Evolutionary conservation across 192 early-diverging fungal species (phyloP).

Genomic region (Backusella macrospora): DNA sequence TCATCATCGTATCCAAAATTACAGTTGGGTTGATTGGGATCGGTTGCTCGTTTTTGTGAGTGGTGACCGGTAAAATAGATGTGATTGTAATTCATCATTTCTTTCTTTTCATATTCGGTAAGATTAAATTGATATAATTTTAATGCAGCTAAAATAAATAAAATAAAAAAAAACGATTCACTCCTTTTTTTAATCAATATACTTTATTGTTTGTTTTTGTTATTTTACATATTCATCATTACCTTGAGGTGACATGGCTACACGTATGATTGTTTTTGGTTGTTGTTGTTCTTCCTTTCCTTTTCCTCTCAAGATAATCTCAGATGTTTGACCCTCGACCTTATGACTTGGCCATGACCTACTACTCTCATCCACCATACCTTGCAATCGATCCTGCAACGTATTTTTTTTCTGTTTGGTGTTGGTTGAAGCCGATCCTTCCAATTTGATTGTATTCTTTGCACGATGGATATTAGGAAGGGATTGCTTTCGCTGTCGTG

Average conservation of each 20-base stretch:
- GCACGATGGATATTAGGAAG: neutral
- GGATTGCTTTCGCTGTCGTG: slow-evolving; percentile 1
- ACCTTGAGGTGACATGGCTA: slow-evolving; percentile 23
- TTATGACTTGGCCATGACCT: slow-evolving; percentile 4
- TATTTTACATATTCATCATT: neutral
- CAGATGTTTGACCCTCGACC: slow-evolving; percentile 9
- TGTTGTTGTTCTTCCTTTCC: neutral
- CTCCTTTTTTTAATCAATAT: slow-evolving; percentile 1
- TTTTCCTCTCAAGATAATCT: neutral
- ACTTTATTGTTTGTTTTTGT: neutral
- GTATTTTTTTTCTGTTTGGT: slow-evolving; percentile 14
- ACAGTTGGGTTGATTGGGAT: neutral
- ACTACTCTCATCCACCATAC: slow-evolving; percentile 8
- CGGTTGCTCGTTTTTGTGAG: neutral
- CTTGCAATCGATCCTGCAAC: slow-evolving; percentile 13
- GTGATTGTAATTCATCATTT: slow-evolving; percentile 13
- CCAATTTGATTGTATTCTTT: neutral
- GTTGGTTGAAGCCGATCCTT: neutral
- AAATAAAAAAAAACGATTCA: neutral
- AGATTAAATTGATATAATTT: slow-evolving; percentile 19
- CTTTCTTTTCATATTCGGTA: slow-evolving; percentile 41
- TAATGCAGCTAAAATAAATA: slow-evolving; percentile 5
- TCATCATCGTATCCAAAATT: slow-evolving; percentile 70
- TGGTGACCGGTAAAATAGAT: slow-evolving; percentile 17
- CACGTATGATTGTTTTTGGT: slow-evolving; percentile 7